Evolutionary conservation across 2,329 filamentous ascomycete species (phyloP), one percentile per base, ranked within the genome.

Genomic region (Beauveria sp.): DNA sequence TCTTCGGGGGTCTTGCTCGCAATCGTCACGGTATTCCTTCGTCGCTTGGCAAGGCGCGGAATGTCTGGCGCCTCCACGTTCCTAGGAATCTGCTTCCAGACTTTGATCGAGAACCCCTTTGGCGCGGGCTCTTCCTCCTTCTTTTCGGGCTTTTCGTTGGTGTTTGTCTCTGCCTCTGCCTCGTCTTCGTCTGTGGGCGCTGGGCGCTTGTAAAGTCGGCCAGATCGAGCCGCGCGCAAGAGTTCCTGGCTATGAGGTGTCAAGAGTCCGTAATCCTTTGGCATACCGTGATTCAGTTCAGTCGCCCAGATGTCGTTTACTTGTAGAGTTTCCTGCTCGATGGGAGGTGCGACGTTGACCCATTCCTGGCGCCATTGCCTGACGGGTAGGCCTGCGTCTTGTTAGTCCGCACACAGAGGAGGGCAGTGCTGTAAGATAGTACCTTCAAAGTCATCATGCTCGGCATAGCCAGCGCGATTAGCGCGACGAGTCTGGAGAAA

Each of bases 321-420:
- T 64, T 85, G 79, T 37, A 76, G 79, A 30, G 81, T 84, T 67
- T 92, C 88, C 64, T 84, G 79, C 43, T 84, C 80, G 10, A 82
- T 77, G 14, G 84, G 84, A 57, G 90, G 87, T 66, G 85, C 85
- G 69, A 93, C 77, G 47, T 77, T 87, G 61, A 91, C 82, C 75
- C 79, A 79, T 62, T 89, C 85, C 65, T 89, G 86, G 61, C 90
- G 86, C 89, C 92, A 97, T 82, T 96, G 91, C 69, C 92, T 88
- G 62, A 97, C 89, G 18, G 93, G 93, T 12, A 97, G 82, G 63
- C 92, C 91, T 80, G 84, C 79, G 14, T 48, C 4, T 18, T 14
- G 48, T 63, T 16, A 63, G 61, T 18, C 16, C 4, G 47, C 7
- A 14, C 52, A 43, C 4, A 2, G 6, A 14, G 1, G 18, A 55